Evolutionary conservation across 1,284 basidiomycete genomes (phyloP).

Genomic region (Tylopilus sp.): DNA sequence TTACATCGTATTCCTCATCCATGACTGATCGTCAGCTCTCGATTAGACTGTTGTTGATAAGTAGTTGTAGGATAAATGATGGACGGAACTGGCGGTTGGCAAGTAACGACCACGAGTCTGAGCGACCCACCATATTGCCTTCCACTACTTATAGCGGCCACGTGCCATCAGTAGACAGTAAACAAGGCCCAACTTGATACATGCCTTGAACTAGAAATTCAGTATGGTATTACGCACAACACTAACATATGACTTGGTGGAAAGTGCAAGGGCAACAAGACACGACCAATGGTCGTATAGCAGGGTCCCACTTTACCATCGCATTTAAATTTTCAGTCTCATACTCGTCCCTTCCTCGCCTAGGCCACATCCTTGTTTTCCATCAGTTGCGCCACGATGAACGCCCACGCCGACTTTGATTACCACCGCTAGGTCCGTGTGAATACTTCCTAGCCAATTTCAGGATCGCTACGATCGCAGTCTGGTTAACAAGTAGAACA

Average conservation of each 20-base stretch:
- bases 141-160: constrained; percentile 30
- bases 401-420: constrained; percentile 18
- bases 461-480: constrained; percentile 19
- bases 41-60: constrained; percentile 9
- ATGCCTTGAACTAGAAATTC: background rate
- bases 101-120: constrained; percentile 14
- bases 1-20: constrained; percentile 90
- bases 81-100: constrained; percentile 18
- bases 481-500: constrained; percentile 9
- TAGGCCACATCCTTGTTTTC: constrained; percentile 4
- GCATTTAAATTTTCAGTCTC: constrained; percentile 16
- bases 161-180: constrained; percentile 18
- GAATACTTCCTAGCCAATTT: constrained; percentile 27
- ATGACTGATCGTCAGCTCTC: constrained; percentile 43
- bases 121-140: background rate
- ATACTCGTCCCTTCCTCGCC: constrained; percentile 24
- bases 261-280: constrained; percentile 7
- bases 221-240: constrained; percentile 9
- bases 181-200: constrained; percentile 12
- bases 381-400: constrained; percentile 24
- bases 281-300: background rate
- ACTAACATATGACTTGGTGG: constrained; percentile 2
- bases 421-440: constrained; percentile 4
- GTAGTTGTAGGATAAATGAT: constrained; percentile 15
- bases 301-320: background rate